A percentile compares a stretch with the other conserved stretches of the same genome.
Evolutionary conservation across 2,329 filamentous ascomycete genomes (phyloP).

Genomic region (Aspergillus novoparasiticus): DNA sequence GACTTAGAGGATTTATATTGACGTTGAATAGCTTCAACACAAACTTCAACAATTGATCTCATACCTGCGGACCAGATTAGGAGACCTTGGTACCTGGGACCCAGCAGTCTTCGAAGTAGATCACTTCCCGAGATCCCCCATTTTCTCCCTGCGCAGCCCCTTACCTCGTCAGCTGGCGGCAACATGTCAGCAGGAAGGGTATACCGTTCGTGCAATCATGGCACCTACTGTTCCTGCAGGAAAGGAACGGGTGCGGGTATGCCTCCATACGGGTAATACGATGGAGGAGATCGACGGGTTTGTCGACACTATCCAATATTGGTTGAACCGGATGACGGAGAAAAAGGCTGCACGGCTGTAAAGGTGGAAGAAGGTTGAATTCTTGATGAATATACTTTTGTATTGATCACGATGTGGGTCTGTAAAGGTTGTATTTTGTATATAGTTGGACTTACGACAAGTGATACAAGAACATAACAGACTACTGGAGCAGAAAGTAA

Average conservation of each 20-base stretch:
- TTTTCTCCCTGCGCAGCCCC: conserved; percentile 64
- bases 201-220: conserved; percentile 67
- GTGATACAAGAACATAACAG: background rate
- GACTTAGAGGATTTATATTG: background rate
- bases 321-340: conserved; percentile 41
- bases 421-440: background rate
- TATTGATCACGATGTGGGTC: background rate
- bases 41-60: conserved; percentile 52
- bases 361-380: background rate
- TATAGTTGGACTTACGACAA: background rate
- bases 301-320: conserved; percentile 51
- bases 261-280: conserved; percentile 69
- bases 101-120: conserved; percentile 41
- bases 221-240: conserved; percentile 68
- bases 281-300: conserved; percentile 58
- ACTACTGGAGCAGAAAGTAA: background rate
- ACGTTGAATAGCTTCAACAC: conserved; percentile 36
- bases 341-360: conserved; percentile 15
- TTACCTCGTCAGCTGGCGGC: conserved; percentile 61
- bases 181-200: conserved; percentile 61
- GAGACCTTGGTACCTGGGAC: conserved; percentile 33
- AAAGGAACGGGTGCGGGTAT: conserved; percentile 66
- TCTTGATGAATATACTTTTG: background rate
- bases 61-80: conserved; percentile 50
- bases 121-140: conserved; percentile 59